phyloP scores from a whole-genome alignment of 495 filamentous ascomycete genomes.

The Parmelia sp. region DNA sequence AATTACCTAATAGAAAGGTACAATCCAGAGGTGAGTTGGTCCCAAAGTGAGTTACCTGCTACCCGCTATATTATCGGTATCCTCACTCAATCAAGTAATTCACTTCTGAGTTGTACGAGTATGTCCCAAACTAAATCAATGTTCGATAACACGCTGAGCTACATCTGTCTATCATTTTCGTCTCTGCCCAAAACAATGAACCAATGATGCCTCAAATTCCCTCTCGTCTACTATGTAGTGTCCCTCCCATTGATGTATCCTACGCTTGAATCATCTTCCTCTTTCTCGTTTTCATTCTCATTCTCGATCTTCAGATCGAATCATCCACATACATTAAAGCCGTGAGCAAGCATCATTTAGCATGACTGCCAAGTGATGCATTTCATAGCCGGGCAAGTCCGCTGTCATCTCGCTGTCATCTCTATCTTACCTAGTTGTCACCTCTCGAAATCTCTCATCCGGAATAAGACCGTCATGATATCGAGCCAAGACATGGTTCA shows the following conservation, averaged over 20 bases:
- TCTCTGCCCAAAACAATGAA: neutral
- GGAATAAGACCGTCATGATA: no score
- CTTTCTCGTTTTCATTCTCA: neutral
- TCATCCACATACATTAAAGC: neutral
- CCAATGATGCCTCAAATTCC: neutral
- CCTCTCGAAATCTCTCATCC: neutral
- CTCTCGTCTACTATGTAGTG: neutral
- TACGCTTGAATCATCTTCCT: neutral
- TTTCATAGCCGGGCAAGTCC: neutral
- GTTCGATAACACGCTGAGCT: neutral
- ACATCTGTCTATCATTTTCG: neutral
- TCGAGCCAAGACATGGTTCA: neutral
- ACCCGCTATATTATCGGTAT: no score
- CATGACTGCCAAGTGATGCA: neutral
- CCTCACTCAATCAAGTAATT: no score
- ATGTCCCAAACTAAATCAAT: neutral
- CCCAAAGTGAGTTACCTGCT: no score
- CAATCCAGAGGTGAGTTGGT: no score
- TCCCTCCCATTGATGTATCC: neutral
- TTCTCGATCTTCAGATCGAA: no score
- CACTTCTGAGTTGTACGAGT: neutral
- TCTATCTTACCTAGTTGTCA: neutral
- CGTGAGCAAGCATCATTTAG: neutral
- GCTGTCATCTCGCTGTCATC: no score
- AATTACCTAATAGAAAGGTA: no score